Evolutionary conservation across 352 stramenopile genomes (phyloP).

Genomic region (Phytophthora rubi): DNA sequence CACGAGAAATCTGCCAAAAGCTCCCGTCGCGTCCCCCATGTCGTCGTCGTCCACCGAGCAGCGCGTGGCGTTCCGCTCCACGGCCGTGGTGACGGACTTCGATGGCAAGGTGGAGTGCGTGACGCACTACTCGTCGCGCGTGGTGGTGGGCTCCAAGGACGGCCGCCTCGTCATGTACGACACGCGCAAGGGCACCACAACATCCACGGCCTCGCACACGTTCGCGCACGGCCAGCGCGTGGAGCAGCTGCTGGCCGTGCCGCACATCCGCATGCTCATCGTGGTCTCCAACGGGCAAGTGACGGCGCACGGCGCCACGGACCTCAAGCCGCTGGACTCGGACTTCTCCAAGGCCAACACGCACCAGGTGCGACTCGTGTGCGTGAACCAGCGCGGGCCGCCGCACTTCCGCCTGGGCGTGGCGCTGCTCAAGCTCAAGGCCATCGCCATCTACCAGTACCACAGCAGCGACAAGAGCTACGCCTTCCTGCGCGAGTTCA

Average conservation of each 20-base stretch:
- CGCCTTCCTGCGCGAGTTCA: slow-evolving; percentile 79
- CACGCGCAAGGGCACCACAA: slow-evolving; percentile 81
- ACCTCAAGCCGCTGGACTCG: slow-evolving; percentile 78
- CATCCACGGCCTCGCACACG: slow-evolving; percentile 62
- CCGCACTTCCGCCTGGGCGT: slow-evolving; percentile 85
- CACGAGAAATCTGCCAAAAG: too few relatives aligned
- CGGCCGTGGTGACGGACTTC: slow-evolving; percentile 74
- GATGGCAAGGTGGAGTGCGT: slow-evolving; percentile 86
- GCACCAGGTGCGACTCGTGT: slow-evolving; percentile 73
- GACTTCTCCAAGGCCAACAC: slow-evolving; percentile 84
- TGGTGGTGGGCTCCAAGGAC: slow-evolving; percentile 83
- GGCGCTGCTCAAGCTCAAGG: slow-evolving; percentile 66
- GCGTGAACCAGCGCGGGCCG: slow-evolving; percentile 85
- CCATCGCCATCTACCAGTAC: slow-evolving; percentile 86
- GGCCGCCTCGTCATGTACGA: slow-evolving; percentile 88
- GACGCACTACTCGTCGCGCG: slow-evolving; percentile 88
- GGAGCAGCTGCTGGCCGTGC: slow-evolving; percentile 84
- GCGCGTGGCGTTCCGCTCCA: slow-evolving; percentile 82
- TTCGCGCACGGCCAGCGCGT: slow-evolving; percentile 78
- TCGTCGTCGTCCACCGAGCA: slow-evolving; percentile 29
- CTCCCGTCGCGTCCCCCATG: slow-evolving; percentile 12
- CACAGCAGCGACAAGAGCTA: slow-evolving; percentile 82
- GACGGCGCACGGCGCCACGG: slow-evolving; percentile 76
- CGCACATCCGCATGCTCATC: slow-evolving; percentile 89
- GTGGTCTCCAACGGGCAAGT: slow-evolving; percentile 80